These are phyloP conservation scores for Mucuna pruriens DNA, from an alignment of 306 rosid genomes.

Conservation along the genomic window DNA sequence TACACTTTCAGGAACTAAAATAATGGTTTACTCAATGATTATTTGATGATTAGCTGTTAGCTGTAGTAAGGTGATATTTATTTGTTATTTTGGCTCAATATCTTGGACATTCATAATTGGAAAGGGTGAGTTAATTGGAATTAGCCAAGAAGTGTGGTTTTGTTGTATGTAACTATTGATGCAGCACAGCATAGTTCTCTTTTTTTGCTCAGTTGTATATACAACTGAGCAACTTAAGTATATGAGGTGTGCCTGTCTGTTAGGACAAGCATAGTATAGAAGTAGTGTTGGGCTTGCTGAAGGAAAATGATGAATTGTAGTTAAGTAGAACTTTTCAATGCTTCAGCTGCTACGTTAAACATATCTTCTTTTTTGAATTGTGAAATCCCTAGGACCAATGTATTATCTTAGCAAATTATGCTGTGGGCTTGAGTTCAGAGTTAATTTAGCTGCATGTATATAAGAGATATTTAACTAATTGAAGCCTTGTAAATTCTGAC, in stretches of 20 bases:
- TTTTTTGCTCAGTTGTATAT: background rate
- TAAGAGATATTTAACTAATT: background rate
- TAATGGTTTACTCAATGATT: no score
- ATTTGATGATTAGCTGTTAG: background rate
- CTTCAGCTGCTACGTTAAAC: background rate
- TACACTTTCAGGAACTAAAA: no score
- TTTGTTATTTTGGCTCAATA: background rate
- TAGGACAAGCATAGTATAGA: conserved; percentile 6
- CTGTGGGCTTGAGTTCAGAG: background rate
- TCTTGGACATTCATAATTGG: background rate
- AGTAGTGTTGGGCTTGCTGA: background rate
- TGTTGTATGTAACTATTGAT: background rate
- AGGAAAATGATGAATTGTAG: background rate
- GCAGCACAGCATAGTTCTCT: background rate
- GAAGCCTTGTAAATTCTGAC: conserved; percentile 16
- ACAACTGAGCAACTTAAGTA: conserved; percentile 21
- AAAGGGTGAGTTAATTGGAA: conserved; percentile 10
- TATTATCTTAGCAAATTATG: background rate
- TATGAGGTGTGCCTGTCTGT: background rate
- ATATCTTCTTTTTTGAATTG: background rate
- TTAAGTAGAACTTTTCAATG: background rate
- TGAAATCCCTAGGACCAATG: background rate
- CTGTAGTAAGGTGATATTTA: background rate
- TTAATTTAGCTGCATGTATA: background rate
- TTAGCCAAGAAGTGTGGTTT: background rate